These are phyloP conservation scores for Psophocarpus tetragonolobus DNA, from an alignment of 306 rosid species.

Conservation along the genomic window DNA sequence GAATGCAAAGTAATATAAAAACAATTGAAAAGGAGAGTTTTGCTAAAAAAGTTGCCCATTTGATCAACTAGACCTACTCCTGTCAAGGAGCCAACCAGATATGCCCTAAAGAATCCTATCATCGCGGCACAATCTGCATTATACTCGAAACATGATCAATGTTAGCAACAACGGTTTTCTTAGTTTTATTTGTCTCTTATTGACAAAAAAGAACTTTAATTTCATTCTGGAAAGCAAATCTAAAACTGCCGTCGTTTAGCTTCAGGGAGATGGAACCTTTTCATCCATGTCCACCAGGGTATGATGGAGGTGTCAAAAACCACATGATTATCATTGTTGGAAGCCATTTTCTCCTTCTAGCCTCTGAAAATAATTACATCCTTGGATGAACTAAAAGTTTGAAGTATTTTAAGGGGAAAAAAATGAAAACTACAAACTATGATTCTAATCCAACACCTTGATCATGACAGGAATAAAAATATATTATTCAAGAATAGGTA, in stretches of 20 bases:
- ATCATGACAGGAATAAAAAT: background rate
- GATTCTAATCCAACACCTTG: constrained; percentile 6
- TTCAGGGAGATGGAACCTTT: constrained; percentile 97
- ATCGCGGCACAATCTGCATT: constrained; percentile 52
- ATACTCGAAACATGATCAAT: constrained; percentile 1
- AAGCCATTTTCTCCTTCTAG: constrained; percentile 93
- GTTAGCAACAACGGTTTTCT: background rate
- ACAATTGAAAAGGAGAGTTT: constrained; percentile 84
- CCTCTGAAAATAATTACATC: constrained; percentile 63
- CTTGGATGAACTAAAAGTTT: constrained; percentile 33
- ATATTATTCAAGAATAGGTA: too few species aligned
- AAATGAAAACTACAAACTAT: background rate
- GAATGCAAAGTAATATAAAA: too few species aligned
- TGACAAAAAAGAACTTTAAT: too few species aligned
- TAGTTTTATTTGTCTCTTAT: background rate
- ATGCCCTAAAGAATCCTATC: constrained; percentile 87
- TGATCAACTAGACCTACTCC: constrained; percentile 98
- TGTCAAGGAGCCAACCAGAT: constrained; percentile 93
- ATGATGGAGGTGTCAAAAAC: constrained; percentile 87
- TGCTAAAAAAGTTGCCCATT: constrained; percentile 92
- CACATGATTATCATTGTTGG: constrained; percentile 73
- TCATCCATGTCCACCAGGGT: constrained; percentile 99
- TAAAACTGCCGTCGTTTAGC: constrained; percentile 80
- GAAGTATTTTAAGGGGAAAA: background rate
- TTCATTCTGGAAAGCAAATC: constrained; percentile 4